Conservation (phyloP, 2,329 filamentous ascomycete species). For the Lizonia empirigonia region DNA sequence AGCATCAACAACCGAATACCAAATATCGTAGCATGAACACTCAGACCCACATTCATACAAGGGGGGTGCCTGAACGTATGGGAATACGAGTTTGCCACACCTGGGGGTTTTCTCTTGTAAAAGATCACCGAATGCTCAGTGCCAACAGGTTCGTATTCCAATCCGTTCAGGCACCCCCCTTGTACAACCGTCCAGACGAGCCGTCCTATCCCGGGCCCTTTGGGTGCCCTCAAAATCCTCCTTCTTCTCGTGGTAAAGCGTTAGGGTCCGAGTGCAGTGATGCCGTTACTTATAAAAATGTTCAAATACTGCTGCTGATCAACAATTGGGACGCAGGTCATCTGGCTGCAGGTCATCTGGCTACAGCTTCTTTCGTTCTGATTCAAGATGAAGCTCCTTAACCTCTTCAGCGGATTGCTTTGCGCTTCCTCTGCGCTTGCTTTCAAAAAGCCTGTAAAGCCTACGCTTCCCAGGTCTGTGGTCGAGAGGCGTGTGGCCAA, state of each 20-base stretch:
- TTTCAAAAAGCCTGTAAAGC: slow-evolving; percentile 34
- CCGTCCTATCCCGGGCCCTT: not conserved
- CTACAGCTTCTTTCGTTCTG: slow-evolving; percentile 12
- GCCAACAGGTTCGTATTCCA: too few relatives aligned
- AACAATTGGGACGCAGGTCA: not conserved
- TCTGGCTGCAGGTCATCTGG: slow-evolving; percentile 7
- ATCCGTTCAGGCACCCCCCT: too few relatives aligned
- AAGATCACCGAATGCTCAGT: too few relatives aligned
- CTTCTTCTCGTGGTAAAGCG: slow-evolving; percentile 30
- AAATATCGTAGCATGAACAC: not conserved
- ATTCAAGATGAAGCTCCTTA: slow-evolving; percentile 41
- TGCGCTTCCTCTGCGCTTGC: slow-evolving; percentile 41
- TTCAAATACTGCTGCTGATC: slow-evolving; percentile 27
- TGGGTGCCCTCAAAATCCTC: slow-evolving; percentile 7
- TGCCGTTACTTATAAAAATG: slow-evolving; percentile 16
- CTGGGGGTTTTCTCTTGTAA: too few relatives aligned
- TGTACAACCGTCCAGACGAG: not conserved
- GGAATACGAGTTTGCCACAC: too few relatives aligned
- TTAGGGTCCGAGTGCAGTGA: slow-evolving; percentile 7
- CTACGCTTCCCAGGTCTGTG: slow-evolving; percentile 31
- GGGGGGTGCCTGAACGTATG: too few relatives aligned
- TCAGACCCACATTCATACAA: not conserved
- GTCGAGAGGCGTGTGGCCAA: slow-evolving; percentile 36
- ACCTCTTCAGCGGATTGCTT: slow-evolving; percentile 34
- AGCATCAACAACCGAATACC: not conserved